Percentiles rank a stretch among this genome's conserved stretches.
These are phyloP conservation scores for Coemansia sp. DNA, from an alignment of 192 early-diverging fungal species.

Conservation along the genomic window DNA sequence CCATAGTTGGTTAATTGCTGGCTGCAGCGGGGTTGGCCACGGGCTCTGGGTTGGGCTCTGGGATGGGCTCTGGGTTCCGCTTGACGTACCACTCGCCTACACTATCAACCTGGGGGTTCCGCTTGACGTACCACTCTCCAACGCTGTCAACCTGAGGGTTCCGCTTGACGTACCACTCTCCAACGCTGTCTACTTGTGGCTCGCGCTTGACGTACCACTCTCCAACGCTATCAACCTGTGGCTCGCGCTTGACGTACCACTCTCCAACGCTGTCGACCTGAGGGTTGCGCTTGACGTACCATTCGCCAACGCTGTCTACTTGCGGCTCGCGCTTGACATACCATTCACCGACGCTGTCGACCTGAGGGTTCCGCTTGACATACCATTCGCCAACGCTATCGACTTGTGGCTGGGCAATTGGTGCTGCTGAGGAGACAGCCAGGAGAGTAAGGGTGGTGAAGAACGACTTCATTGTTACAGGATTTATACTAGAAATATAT, in stretches of 20 bases:
- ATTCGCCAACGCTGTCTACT: background rate
- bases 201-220: conserved; percentile 5
- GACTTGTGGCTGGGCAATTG: conserved; percentile 4
- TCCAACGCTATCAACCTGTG: conserved; percentile 13
- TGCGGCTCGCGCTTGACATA: background rate
- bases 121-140: conserved; percentile 1
- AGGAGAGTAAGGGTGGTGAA: background rate
- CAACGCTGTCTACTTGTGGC: conserved; percentile 4
- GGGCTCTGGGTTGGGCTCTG: background rate
- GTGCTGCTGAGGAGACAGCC: background rate
- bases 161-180: background rate
- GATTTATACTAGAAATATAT: background rate
- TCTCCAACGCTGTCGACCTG: background rate
- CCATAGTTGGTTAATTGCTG: background rate
- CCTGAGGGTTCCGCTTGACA: background rate
- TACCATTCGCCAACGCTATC: conserved; percentile 8
- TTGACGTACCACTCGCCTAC: background rate
- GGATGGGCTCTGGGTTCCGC: background rate
- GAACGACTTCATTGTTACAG: conserved; percentile 3
- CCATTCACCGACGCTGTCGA: background rate
- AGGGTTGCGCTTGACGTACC: background rate
- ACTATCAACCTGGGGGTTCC: background rate
- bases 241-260: background rate
- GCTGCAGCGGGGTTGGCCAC: background rate
- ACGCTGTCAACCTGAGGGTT: background rate